Percentiles rank a stretch among this genome's conserved stretches.
phyloP scores from a whole-genome alignment of 306 rosid species.

The Ceratonia siliqua region DNA sequence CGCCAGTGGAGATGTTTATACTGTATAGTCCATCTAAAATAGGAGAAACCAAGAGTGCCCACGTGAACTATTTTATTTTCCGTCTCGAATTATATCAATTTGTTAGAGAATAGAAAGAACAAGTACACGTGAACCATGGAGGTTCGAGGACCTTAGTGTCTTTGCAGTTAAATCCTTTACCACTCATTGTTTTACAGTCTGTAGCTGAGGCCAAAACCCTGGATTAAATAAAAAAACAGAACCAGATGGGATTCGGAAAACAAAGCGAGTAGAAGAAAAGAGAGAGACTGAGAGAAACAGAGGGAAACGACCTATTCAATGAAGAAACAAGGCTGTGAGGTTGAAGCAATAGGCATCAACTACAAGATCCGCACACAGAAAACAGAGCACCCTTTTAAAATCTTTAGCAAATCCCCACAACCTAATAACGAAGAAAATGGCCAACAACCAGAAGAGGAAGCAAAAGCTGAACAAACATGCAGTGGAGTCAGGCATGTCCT shows the following conservation, averaged over 20 bases:
- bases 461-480: constrained; percentile 28
- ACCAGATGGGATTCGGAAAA: constrained; percentile 27
- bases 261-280: constrained; percentile 22
- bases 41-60: constrained; percentile 22
- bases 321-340: constrained; percentile 80
- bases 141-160: constrained; percentile 37
- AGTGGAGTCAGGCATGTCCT: constrained; percentile 60
- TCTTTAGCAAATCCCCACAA: constrained; percentile 40
- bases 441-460: constrained; percentile 40
- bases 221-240: constrained; percentile 30
- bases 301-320: constrained; percentile 38
- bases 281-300: constrained; percentile 16
- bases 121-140: constrained; percentile 47
- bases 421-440: constrained; percentile 22
- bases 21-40: constrained; percentile 9
- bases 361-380: constrained; percentile 51
- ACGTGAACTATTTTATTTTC: constrained; percentile 29
- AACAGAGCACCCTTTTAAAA: constrained; percentile 44
- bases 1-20: constrained; percentile 1
- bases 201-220: constrained; percentile 36
- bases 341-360: constrained; percentile 67
- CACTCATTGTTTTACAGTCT: constrained; percentile 32
- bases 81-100: not conserved
- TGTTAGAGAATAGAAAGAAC: constrained; percentile 9
- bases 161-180: constrained; percentile 21